Percentiles rank a stretch among this genome's conserved stretches.
These are phyloP conservation scores for Mycocentrospora acerina DNA, from an alignment of 2,329 filamentous ascomycete genomes.

Conservation along the genomic window DNA sequence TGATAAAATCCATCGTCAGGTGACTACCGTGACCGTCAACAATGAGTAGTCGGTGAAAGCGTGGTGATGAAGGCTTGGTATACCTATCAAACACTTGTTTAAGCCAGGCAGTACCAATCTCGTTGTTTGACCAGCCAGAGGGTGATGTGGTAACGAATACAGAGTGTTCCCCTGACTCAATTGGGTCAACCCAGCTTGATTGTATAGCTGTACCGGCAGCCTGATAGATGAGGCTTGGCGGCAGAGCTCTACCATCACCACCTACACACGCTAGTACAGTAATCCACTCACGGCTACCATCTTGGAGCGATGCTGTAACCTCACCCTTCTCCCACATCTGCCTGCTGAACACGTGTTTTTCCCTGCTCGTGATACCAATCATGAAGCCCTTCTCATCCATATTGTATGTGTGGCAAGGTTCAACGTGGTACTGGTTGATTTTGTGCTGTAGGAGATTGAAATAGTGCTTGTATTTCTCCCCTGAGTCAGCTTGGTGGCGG, in stretches of 20 bases:
- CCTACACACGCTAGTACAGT: not conserved
- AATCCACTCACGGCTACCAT: not conserved
- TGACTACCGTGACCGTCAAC: not conserved
- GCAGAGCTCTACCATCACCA: not conserved
- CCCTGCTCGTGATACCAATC: too few species aligned
- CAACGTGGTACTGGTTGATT: not conserved
- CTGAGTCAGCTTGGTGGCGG: conserved; percentile 1
- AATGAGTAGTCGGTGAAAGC: not conserved
- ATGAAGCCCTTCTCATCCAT: too few species aligned
- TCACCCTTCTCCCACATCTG: too few species aligned
- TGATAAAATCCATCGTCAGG: not conserved
- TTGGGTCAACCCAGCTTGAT: too few species aligned
- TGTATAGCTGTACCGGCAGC: not conserved
- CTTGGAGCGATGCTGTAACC: too few species aligned
- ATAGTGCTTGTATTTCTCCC: not conserved
- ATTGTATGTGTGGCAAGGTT: too few species aligned
- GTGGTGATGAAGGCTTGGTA: conserved; percentile 5
- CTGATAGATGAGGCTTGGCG: not conserved
- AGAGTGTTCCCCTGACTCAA: too few species aligned
- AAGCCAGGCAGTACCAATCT: conserved; percentile 8
- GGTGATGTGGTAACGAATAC: too few species aligned
- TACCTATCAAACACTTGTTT: conserved; percentile 11
- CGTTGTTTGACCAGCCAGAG: conserved; percentile 3
- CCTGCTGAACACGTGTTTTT: too few species aligned
- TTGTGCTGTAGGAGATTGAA: not conserved